Evolutionary conservation across 192 early-diverging fungal species (phyloP).

Genomic region (Umbelopsis ramanniana): DNA sequence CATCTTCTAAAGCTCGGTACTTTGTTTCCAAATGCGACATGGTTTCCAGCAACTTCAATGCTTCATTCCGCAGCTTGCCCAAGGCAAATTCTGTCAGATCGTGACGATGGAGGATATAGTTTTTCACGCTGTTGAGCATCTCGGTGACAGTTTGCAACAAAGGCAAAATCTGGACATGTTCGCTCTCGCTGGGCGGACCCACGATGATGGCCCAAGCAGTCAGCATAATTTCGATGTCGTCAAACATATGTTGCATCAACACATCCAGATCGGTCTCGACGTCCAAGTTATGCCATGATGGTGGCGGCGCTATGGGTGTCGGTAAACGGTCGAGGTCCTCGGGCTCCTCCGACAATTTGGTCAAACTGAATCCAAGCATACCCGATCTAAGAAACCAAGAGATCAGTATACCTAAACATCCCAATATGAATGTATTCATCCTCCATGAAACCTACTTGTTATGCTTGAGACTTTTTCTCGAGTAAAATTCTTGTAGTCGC

Average conservation of each 20-base stretch:
- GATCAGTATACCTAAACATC: too few species aligned
- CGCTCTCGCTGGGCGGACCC: conserved; percentile 39
- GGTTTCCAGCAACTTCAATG: conserved; percentile 52
- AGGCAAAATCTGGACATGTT: conserved; percentile 45
- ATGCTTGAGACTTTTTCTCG: conserved; percentile 50
- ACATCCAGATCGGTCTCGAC: conserved; percentile 53
- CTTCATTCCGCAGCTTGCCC: conserved; percentile 44
- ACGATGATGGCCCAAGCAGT: conserved; percentile 57
- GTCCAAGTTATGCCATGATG: conserved; percentile 44
- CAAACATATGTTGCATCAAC: conserved; percentile 44
- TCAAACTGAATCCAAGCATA: conserved; percentile 33
- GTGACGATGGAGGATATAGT: conserved; percentile 55
- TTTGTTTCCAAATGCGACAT: conserved; percentile 52
- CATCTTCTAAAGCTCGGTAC: conserved; percentile 43
- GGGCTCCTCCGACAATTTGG: conserved; percentile 43
- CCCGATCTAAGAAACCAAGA: conserved; percentile 21
- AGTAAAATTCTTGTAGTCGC: conserved; percentile 60
- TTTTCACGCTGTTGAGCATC: conserved; percentile 53
- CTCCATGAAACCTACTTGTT: too few species aligned
- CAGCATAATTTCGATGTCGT: conserved; percentile 55
- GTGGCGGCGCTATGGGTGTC: conserved; percentile 48
- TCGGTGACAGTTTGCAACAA: conserved; percentile 56
- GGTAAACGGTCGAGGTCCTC: conserved; percentile 44
- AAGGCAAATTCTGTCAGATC: conserved; percentile 44
- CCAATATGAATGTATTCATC: too few species aligned